These are phyloP conservation scores for Paxillus rubicundulus DNA, from an alignment of 768 basidiomycete genomes.

Conservation along the genomic window DNA sequence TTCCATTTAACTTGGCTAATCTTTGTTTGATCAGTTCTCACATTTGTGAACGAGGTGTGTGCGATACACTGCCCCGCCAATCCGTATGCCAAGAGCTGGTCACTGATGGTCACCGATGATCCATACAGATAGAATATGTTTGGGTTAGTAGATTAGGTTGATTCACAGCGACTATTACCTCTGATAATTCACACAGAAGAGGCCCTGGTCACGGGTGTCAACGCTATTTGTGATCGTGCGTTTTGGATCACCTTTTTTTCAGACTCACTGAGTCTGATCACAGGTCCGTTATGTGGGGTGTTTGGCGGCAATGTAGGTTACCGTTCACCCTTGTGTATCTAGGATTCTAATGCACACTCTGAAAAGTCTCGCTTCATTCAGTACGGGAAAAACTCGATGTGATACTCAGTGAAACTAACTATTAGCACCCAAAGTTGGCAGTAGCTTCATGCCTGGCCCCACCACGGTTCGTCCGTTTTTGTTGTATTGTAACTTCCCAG, in stretches of 20 bases:
- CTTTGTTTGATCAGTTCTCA: conserved; percentile 9
- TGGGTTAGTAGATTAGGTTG: conserved; percentile 15
- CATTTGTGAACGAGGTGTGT: conserved; percentile 17
- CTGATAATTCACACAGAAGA: background rate
- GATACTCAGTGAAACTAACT: background rate
- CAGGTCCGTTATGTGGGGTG: conserved; percentile 22
- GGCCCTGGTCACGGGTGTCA: background rate
- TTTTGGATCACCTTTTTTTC: background rate
- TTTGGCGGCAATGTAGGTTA: conserved; percentile 8
- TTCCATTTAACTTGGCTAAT: background rate
- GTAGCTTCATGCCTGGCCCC: conserved; percentile 7
- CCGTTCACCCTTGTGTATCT: no score
- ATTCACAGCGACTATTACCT: background rate
- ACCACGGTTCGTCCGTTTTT: background rate
- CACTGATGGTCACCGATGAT: conserved; percentile 8
- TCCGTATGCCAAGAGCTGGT: no score
- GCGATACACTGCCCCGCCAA: no score
- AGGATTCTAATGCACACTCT: background rate
- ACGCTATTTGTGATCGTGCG: background rate
- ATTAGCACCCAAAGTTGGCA: conserved; percentile 1
- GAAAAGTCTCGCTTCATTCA: background rate
- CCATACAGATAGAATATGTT: conserved; percentile 9
- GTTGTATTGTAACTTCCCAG: background rate
- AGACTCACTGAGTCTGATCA: background rate
- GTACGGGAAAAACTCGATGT: background rate